Conservation (phyloP, 2,329 filamentous ascomycete genomes). For the Raffaelea deltoideospora region DNA sequence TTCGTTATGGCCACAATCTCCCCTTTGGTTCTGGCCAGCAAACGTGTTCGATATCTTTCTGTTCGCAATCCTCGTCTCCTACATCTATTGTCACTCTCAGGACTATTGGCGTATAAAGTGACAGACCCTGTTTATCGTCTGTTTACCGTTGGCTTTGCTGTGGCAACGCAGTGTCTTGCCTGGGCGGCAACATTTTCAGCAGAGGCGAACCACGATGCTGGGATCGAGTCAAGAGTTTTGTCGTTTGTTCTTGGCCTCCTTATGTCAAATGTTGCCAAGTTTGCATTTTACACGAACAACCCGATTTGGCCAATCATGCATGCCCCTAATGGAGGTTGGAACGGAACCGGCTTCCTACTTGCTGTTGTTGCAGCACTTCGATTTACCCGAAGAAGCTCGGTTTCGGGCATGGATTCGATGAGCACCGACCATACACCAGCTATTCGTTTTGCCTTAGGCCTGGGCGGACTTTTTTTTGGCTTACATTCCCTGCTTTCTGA, state of each 20-base stretch:
- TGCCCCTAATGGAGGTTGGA: conserved; percentile 79
- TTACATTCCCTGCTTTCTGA: conserved; percentile 89
- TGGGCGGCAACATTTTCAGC: conserved; percentile 74
- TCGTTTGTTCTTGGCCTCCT: conserved; percentile 73
- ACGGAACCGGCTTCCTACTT: conserved; percentile 64
- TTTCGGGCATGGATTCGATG: conserved; percentile 21
- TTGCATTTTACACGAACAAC: conserved; percentile 88
- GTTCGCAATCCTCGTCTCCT: conserved; percentile 53
- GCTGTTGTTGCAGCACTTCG: conserved; percentile 62
- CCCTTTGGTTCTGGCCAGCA: conserved; percentile 62
- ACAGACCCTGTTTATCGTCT: conserved; percentile 60
- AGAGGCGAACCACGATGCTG: conserved; percentile 56
- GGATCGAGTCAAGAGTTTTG: conserved; percentile 67
- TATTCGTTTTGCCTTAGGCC: conserved; percentile 53
- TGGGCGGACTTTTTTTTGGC: conserved; percentile 75
- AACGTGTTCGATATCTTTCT: conserved; percentile 50
- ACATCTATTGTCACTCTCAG: conserved; percentile 59
- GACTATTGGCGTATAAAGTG: conserved; percentile 66
- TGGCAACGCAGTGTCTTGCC: conserved; percentile 64
- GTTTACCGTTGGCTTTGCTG: conserved; percentile 65
- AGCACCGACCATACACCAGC: conserved; percentile 4
- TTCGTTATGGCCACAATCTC: conserved; percentile 74
- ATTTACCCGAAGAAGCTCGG: conserved; percentile 53
- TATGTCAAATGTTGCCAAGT: conserved; percentile 77
- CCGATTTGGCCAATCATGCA: conserved; percentile 95